phyloP scores from a whole-genome alignment of 179 eudicot species.

The Beta macrorhiza region DNA sequence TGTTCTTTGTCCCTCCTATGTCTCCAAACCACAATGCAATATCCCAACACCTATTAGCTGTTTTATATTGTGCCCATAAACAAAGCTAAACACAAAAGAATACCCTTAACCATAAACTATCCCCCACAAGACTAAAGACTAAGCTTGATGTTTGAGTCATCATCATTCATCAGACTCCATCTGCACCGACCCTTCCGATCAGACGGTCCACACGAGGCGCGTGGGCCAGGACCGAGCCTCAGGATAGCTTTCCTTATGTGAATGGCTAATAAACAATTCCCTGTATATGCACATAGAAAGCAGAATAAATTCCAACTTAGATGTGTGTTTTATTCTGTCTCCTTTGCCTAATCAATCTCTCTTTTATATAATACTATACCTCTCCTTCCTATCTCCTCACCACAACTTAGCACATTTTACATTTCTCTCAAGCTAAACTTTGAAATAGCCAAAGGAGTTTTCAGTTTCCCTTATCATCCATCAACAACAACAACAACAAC shows the following conservation, averaged over 20 bases:
- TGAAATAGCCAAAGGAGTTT: constrained; percentile 22
- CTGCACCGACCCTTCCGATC: constrained; percentile 29
- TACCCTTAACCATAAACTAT: constrained; percentile 26
- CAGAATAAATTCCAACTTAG: constrained; percentile 39
- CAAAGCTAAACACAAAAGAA: constrained; percentile 24
- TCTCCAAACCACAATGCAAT: constrained; percentile 39
- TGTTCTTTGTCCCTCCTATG: constrained; percentile 43
- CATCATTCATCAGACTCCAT: constrained; percentile 19
- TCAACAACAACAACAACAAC: not conserved
- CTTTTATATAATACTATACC: constrained; percentile 33
- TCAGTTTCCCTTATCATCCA: not conserved
- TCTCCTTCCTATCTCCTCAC: constrained; percentile 34
- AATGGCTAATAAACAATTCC: constrained; percentile 31
- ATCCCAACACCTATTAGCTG: constrained; percentile 43
- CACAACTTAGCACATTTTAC: constrained; percentile 22
- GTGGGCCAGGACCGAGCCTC: constrained; percentile 23
- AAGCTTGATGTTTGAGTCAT: constrained; percentile 17
- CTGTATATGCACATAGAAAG: constrained; percentile 33
- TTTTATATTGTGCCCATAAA: constrained; percentile 34
- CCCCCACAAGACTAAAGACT: constrained; percentile 29
- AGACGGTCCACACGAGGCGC: constrained; percentile 28
- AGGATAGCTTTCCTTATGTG: constrained; percentile 25
- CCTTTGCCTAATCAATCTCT: constrained; percentile 31
- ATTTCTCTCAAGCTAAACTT: constrained; percentile 12
- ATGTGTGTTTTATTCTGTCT: constrained; percentile 48